These are phyloP conservation scores for Clonostachys byssicola DNA, from an alignment of 2,329 filamentous ascomycete genomes.

Conservation along the genomic window DNA sequence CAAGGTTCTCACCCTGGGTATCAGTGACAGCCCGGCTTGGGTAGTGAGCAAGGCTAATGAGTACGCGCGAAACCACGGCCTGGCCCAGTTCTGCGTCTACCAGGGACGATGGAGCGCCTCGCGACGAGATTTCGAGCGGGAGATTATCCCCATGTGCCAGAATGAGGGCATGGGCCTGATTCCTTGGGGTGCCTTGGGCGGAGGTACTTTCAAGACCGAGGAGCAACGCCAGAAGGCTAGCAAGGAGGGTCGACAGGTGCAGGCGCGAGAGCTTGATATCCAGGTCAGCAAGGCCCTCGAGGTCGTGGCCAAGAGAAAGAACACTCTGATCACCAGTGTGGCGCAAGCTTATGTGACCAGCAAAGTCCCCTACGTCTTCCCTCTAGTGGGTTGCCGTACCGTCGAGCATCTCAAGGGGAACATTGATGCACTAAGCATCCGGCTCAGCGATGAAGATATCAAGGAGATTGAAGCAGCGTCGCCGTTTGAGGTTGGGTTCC, in stretches of 20 bases:
- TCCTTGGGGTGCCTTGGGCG: conserved; percentile 55
- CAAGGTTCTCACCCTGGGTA: conserved; percentile 63
- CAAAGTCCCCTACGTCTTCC: conserved; percentile 70
- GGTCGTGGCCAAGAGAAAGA: conserved; percentile 41
- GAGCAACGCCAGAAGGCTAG: conserved; percentile 17
- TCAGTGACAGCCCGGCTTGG: conserved; percentile 69
- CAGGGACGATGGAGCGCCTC: conserved; percentile 35
- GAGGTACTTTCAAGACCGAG: conserved; percentile 38
- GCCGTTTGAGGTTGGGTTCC: conserved; percentile 65
- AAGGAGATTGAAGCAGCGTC: conserved; percentile 59
- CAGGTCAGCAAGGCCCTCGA: conserved; percentile 39
- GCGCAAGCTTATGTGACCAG: conserved; percentile 72
- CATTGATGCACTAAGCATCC: conserved; percentile 61
- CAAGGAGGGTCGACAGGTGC: conserved; percentile 27
- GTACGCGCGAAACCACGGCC: conserved; percentile 65
- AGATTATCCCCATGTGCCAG: conserved; percentile 37
- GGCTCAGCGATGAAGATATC: conserved; percentile 58
- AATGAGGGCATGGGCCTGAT: conserved; percentile 44
- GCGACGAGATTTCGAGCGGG: conserved; percentile 31
- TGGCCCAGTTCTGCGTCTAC: conserved; percentile 59
- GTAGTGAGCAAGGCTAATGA: conserved; percentile 63
- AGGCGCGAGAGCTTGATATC: conserved; percentile 47
- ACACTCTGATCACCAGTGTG: conserved; percentile 39
- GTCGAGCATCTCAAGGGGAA: conserved; percentile 67
- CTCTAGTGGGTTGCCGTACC: conserved; percentile 61